Evolutionary conservation across 2,329 filamentous ascomycete species (phyloP), one percentile per base, ranked within the genome.

Genomic region (Curvularia lunata): DNA sequence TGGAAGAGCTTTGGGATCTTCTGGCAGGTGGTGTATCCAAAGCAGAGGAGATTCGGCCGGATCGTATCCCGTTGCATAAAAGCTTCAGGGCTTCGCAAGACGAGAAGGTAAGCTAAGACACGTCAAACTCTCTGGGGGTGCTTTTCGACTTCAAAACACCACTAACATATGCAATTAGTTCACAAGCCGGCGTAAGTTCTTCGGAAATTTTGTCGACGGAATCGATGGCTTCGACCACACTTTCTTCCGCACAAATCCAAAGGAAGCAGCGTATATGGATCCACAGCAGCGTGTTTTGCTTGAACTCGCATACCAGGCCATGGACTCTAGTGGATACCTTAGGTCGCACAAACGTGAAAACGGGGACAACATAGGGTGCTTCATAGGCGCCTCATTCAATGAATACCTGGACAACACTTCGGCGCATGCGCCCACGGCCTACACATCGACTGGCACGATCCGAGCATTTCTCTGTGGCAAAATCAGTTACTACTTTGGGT

Each of bases 261-360:
- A 48, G 5, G 70, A 74, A 19, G 65, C 67, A 0, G 46, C 52
- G 1, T 38, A 51, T n/a, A 68, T 68, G 58, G 67, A 72, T 50
- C 68, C 68, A 3, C 65, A 71, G 40, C 64, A 71, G 30, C 63
- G 70, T 4, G 47, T 65, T 18, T 52, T 67, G 4, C 58, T 73
- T 2, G 60, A 73, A 40, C 47, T 61, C 1, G 57, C 63, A 1
- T 73, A 71, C 40, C 67, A 78, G 55, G 73, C 76, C 66, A 50
- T 80, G 79, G 46, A 74, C 74, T 70, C 67, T 41, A 64, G 58
- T n/a, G 73, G 71, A 7, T 64, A 57, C 54, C 54, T 58, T 21
- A 49, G 40, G 9, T 32, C 25, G 10, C 25, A 42, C 10, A 51
- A 32, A 10, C 48, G 25, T 4, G 48, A 51, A 4, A 41, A 49